Evolutionary conservation across 192 early-diverging fungal genomes (phyloP), one percentile per base, ranked within the genome.

Genomic region (Coemansia sp.): DNA sequence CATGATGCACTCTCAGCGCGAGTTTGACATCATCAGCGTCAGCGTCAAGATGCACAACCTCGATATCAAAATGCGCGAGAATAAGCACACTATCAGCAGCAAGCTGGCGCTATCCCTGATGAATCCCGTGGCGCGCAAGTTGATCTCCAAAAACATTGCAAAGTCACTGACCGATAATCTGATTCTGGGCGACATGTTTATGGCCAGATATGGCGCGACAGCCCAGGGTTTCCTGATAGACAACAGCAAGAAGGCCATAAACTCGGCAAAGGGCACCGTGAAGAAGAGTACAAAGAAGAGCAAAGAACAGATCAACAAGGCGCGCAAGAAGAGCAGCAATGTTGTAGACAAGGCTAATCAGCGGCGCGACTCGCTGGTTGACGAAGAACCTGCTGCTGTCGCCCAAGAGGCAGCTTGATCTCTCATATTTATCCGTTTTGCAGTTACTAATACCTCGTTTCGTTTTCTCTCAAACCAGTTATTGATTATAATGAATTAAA

Each of bases 51-150:
- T 81, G 11, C 78, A 75, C 53, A 47, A 52, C 35, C 62, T 81
- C 47, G 63, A 71, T 20, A 48, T 81, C 19, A 45, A 45, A 12
- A 62, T 81, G 38, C 73, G 53, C 45, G 65, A 81, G 54, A 68
- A 59, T 69, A 81, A 75, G 68, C 78, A 79, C 64, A 67, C 54
- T 23, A 72, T 79, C 52, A 50, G 59, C 49, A 59, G 76, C 64
- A 57, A 32, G 5, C 57, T 79, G 22, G 71, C 62, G 8, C 41
- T 79, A 27, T 9, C 57, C 37, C 56, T 79, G 35, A 73, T 79
- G 64, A 66, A 50, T 39, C 71, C 76, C 1, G 53, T 64, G 8
- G 76, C 76, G 23, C 68, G 64, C 47, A 69, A 66, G 47, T 64
- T 73, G 53, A 61, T 79, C 27, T 60, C 65, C 6, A 62, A 43